A percentile compares a stretch with the other conserved stretches of the same genome.
Evolutionary conservation across 805 yeast genomes (phyloP).

Genomic region (Nakazawaea ishiwadae): DNA sequence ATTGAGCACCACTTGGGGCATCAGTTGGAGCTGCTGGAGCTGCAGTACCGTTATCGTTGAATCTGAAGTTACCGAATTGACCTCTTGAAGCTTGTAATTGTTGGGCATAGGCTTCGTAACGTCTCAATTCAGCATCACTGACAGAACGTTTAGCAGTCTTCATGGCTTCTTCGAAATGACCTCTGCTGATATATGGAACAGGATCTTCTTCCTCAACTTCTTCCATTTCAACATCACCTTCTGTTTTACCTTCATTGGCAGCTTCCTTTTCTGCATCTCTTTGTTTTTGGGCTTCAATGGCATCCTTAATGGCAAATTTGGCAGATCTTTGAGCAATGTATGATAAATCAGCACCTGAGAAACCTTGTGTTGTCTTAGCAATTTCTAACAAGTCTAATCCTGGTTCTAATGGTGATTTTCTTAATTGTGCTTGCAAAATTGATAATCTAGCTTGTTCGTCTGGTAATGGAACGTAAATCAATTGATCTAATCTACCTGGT

Average conservation of each 20-base stretch:
- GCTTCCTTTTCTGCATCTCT: conserved; percentile 43
- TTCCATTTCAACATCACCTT: conserved; percentile 33
- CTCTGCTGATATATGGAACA: conserved; percentile 90
- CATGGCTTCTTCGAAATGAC: conserved; percentile 99
- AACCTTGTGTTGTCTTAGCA: conserved; percentile 93
- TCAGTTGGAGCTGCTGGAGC: conserved; percentile 27
- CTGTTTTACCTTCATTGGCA: conserved; percentile 22
- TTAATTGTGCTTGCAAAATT: conserved; percentile 89
- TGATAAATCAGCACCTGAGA: conserved; percentile 98
- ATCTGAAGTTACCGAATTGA: conserved; percentile 84
- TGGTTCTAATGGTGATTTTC: conserved; percentile 98
- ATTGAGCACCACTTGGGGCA: conserved; percentile 37
- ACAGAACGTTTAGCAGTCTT: conserved; percentile 98
- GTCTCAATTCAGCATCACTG: conserved; percentile 93
- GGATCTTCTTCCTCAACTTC: conserved; percentile 83
- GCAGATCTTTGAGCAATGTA: conserved; percentile 99
- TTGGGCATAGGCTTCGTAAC: conserved; percentile 97
- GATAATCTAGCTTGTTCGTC: conserved; percentile 93
- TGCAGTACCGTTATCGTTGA: conserved; percentile 44
- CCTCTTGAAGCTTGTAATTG: conserved; percentile 96
- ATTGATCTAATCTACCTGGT: conserved; percentile 98
- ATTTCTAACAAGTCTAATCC: conserved; percentile 85
- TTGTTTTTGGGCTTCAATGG: conserved; percentile 76
- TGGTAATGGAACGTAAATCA: conserved; percentile 97
- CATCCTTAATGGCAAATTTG: conserved; percentile 96